Evolutionary conservation across 768 basidiomycete genomes (phyloP).

Genomic region (Clitopilus passeckerianus): DNA sequence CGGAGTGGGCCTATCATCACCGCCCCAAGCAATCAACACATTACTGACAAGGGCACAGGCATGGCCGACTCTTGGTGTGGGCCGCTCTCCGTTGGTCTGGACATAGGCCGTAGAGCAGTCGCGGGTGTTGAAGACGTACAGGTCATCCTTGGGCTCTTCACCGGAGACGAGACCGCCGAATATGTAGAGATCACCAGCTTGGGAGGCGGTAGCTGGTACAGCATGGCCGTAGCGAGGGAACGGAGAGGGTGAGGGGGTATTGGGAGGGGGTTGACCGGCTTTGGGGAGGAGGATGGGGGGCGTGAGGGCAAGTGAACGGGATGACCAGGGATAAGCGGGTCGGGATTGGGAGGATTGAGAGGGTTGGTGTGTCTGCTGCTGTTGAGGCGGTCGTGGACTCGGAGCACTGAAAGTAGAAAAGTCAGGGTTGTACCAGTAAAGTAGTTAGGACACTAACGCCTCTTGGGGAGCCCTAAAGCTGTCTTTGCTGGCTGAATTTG

Average conservation of each 20-base stretch:
- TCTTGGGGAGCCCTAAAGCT: slow-evolving; percentile 14
- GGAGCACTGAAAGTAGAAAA: slow-evolving; percentile 7
- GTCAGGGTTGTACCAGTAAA: background rate
- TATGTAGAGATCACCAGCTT: slow-evolving; percentile 88
- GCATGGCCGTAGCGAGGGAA: slow-evolving; percentile 97
- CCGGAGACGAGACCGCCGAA: slow-evolving; percentile 93
- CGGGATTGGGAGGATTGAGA: slow-evolving; percentile 34
- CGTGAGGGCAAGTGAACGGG: slow-evolving; percentile 63
- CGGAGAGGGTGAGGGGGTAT: slow-evolving; percentile 74
- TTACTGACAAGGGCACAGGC: slow-evolving; percentile 93
- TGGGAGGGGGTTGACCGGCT: slow-evolving; percentile 59
- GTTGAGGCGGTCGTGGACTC: slow-evolving; percentile 14
- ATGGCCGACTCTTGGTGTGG: slow-evolving; percentile 91
- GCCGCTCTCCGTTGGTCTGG: slow-evolving; percentile 85
- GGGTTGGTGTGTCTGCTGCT: slow-evolving; percentile 20
- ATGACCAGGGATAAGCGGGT: slow-evolving; percentile 80
- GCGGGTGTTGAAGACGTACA: slow-evolving; percentile 83
- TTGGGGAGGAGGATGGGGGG: slow-evolving; percentile 64
- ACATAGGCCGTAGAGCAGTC: slow-evolving; percentile 77
- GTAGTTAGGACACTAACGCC: slow-evolving; percentile 16
- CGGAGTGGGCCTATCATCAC: slow-evolving; percentile 84
- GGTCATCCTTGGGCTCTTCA: slow-evolving; percentile 85
- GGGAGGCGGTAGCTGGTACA: slow-evolving; percentile 71
- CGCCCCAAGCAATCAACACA: slow-evolving; percentile 97
- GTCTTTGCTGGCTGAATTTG: slow-evolving; percentile 26